Evolutionary conservation across 2,329 filamentous ascomycete genomes (phyloP), one percentile per base, ranked within the genome.

Genomic region (Fonsecaea multimorphosa): DNA sequence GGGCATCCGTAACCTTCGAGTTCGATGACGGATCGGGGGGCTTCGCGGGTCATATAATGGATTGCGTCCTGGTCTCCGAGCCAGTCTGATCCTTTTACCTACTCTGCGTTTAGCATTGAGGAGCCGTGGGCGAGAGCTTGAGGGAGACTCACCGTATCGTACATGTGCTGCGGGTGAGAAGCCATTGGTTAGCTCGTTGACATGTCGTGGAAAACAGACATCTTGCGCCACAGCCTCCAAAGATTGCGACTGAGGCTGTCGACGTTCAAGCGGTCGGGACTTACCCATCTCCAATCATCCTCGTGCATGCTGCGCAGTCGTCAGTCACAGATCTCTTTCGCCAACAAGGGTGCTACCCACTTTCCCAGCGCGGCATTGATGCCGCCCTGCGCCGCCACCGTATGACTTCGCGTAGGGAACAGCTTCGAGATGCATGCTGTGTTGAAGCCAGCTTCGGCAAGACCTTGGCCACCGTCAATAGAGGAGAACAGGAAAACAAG

Each of bases 1-100:
- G 94, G 94, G 81, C 93, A 97, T 65, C 94, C 94, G 81, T 97
- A 98, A 83, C 97, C 92, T 83, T 98, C 94, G 66, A 98, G 88
- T 73, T 87, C 84, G 69, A 84, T 82, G 38, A 86, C 81, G 11
- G 83, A 82, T 58, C 80, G 78, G 7, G 83, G 80, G 7, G 84
- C 84, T 76, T 84, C 83, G 63, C 82, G 78, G 7, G 83, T 85
- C 84, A 87, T 86, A 74, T 86, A 86, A 73, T 86, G 84, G 63
- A 87, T 86, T 29, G 84, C 84, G 71, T 86, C 83, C 75, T 87
- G 84, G 72, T 87, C 84, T 54, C 84, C 84, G 3, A 86, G 79
- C 84, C 84, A 87, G 73, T 87, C 84, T 8, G 80, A 82, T 14
- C 84, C 84, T 75, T 86, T 86, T 38, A 86, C 56, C 56, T 58